Evolutionary conservation across 2,329 filamentous ascomycete species (phyloP), one percentile per base, ranked within the genome.

Genomic region (Scytalidium sp.): DNA sequence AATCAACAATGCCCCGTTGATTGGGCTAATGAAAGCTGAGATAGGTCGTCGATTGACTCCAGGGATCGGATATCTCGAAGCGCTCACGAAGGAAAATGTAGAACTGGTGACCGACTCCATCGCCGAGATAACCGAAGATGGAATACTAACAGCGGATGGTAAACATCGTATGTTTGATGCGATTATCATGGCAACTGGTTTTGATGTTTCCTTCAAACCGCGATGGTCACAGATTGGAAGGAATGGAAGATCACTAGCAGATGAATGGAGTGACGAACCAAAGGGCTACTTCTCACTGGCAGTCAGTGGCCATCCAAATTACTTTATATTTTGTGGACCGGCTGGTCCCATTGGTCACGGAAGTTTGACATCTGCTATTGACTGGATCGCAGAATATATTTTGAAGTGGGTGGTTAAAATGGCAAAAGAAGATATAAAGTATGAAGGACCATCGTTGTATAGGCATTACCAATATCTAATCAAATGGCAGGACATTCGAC

Each of bases 21-120:
- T 29, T 7, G 7, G 13, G 25, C 25, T 29, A 29, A 29, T 8
- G 25, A 13, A 29, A 8, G 25, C 66, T 3, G 68, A 68, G 5
- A 73, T 73, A 19, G 70, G 50, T 40, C 40, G 50, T n/a, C 45
- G 50, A 93, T 19, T 89, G 94, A 92, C 93, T 96, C 92, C 92
- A 96, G 88, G 97, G 96, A 80, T 90, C 55, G 60, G 62, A 25
- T 68, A 67, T 49, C 63, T 66, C 42, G 66, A 68, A n/a, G 56
- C 64, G 2, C 52, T 67, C 5, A 58, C 65, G 36, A 55, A 61
- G 49, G 29, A 48, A 3, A 64, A 68, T 25, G 82, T 86, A 15
- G 72, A 74, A 15, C 83, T 81, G 55, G 80, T 86, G 56, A 73
- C 72, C 27, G 75, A 74, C 0, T 72, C 64, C 0, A 86, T 86